Evolutionary conservation across 305 asterid genomes (phyloP), one percentile per base, ranked within the genome.

Genomic region (Fraxinus angustifolia): DNA sequence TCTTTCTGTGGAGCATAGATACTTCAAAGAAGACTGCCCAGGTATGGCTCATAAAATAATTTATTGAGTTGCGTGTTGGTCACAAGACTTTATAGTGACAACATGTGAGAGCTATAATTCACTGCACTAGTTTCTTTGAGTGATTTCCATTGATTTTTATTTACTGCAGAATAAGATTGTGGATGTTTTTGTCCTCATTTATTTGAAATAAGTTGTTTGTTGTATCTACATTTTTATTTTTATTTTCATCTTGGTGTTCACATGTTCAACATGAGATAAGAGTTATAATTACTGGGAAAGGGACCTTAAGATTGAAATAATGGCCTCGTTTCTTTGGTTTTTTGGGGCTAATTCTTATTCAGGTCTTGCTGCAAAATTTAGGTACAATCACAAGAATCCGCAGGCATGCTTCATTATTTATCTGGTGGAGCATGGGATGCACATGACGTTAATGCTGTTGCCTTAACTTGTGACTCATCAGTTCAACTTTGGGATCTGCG

Each of bases 341-440:
- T 84, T 84, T 82, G 81, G 83, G 78, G 88, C 87, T 89, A 85
- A 88, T 87, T 78, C 87, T 91, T 85, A 88, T 92, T 90, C 89
- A 86, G 89, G 79, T 83, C 80, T 88, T 88, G 86, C 85, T 91
- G 73, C 88, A 84, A 84, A 84, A 89, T 92, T 85, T 90, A 95
- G 99, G 98, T 95, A 83, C 99, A 90, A 85, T 87, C 98, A 77
- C 91, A 91, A 88, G 95, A 90, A 90, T 92, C 99, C 68, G 94
- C 94, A 60, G 97, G 98, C 79, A 85, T 91, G 91, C 94, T 88
- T 79, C 96, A 91, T 75, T 82, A 82, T 82, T 85, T 95, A 89
- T 92, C 94, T 82, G 93, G 99, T 19, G 98, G 98, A 80, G 96
- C 98, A 58, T 95, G 99, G 99, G 99, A 95, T 91, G 97, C 99